Conservation (phyloP, 331 rosid genomes). For the Pyrus hybrid region DNA sequence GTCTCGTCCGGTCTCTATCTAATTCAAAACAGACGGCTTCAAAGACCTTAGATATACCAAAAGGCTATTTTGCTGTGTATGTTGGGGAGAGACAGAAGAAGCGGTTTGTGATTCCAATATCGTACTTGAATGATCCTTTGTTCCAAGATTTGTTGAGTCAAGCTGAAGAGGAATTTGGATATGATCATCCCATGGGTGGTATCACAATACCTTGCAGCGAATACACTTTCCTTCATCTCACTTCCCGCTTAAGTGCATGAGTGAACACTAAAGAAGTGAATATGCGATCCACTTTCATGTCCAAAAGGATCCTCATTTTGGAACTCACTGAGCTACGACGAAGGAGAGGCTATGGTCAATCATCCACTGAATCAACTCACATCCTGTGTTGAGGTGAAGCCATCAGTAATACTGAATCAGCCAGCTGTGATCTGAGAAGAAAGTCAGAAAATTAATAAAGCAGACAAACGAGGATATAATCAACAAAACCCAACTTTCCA, state of each 20-base stretch:
- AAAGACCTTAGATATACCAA: constrained; percentile 1
- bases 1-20: background rate
- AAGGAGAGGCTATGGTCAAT: background rate
- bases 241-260: constrained; percentile 1
- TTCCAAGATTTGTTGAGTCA: constrained; percentile 3
- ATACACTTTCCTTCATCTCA: background rate
- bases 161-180: background rate
- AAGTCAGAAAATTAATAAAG: background rate
- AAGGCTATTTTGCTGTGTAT: constrained; percentile 21
- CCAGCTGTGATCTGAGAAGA: background rate
- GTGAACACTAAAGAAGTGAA: background rate
- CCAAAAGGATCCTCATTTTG: background rate
- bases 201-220: background rate
- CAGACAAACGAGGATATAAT: background rate
- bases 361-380: background rate
- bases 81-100: constrained; percentile 25
- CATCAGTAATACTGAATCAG: background rate
- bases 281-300: background rate
- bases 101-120: constrained; percentile 17
- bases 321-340: background rate
- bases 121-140: constrained; percentile 10
- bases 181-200: background rate
- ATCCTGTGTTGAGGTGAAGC: background rate
- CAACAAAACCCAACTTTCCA: too few species aligned
- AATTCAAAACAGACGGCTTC: background rate